Conservation (phyloP, 2,329 filamentous ascomycete genomes). For the Colletotrichum euphorbiae region DNA sequence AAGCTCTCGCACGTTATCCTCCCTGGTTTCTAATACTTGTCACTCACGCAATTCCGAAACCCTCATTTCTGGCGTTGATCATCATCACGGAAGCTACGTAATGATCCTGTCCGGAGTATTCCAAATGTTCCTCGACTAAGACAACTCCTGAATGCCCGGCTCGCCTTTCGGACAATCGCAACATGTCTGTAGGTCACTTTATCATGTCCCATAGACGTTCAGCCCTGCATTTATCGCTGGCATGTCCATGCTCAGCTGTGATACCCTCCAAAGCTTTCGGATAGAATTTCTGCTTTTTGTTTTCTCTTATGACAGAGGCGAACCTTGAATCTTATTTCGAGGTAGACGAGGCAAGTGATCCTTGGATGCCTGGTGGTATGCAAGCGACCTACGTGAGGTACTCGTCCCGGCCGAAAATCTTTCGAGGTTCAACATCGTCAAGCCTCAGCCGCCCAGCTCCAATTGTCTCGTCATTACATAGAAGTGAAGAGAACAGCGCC, state of each 20-base stretch:
- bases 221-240: too few species aligned
- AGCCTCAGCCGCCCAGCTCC: slow-evolving; percentile 9
- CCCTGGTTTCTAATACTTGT: too few species aligned
- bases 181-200: neutral
- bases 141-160: too few species aligned
- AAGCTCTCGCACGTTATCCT: too few species aligned
- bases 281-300: neutral
- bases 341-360: neutral
- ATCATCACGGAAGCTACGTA: too few species aligned
- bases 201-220: too few species aligned
- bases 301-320: neutral
- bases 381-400: neutral
- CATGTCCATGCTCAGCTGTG: too few species aligned
- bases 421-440: slow-evolving; percentile 15
- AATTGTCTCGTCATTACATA: slow-evolving; percentile 4
- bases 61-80: too few species aligned
- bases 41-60: too few species aligned
- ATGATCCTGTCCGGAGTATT: too few species aligned
- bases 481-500: neutral
- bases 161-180: neutral
- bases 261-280: too few species aligned
- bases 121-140: too few species aligned
- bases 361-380: slow-evolving; percentile 17
- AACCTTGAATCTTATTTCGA: neutral
- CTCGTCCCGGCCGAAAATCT: neutral